Conservation (phyloP, 2,329 filamentous ascomycete genomes). For the Niveomyces coronatus region DNA sequence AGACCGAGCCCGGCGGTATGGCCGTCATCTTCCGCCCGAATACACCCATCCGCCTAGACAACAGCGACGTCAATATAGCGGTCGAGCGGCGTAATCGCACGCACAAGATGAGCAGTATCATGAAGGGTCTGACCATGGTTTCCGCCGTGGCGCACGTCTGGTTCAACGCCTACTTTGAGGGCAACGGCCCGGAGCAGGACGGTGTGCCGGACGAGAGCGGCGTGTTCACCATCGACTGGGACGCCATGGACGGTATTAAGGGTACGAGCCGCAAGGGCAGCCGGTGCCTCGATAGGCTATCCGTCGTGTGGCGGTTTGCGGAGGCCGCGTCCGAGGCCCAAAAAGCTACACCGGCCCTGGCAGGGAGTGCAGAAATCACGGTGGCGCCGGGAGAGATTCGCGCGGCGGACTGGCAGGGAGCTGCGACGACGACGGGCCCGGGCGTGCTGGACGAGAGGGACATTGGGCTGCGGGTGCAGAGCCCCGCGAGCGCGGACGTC, state of each 20-base stretch:
- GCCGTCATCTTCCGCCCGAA: conserved; percentile 69
- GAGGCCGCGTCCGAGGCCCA: conserved; percentile 5
- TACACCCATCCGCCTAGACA: conserved; percentile 58
- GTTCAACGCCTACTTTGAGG: conserved; percentile 95
- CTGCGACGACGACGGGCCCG: conserved; percentile 33
- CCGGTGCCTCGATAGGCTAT: conserved; percentile 68
- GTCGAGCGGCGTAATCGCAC: conserved; percentile 79
- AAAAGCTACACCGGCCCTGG: conserved; percentile 13
- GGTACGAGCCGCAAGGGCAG: conserved; percentile 76
- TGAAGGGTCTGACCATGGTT: conserved; percentile 80
- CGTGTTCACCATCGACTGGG: conserved; percentile 49
- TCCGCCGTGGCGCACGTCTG: conserved; percentile 90
- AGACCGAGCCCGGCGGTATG: conserved; percentile 50
- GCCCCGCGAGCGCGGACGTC: conserved; percentile 53
- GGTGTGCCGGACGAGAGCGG: conserved; percentile 59
- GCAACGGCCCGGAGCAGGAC: conserved; percentile 57
- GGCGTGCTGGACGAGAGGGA: conserved; percentile 46
- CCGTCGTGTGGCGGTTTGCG: conserved; percentile 67
- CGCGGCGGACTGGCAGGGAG: conserved; percentile 66
- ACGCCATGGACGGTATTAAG: conserved; percentile 85
- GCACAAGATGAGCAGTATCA: conserved; percentile 57
- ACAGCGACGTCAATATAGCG: conserved; percentile 81
- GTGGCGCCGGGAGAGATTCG: conserved; percentile 55
- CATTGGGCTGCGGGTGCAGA: conserved; percentile 57
- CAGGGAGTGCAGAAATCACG: conserved; percentile 53